Conservation (phyloP, 2,329 filamentous ascomycete species). For the Pseudocercospora cruenta region DNA sequence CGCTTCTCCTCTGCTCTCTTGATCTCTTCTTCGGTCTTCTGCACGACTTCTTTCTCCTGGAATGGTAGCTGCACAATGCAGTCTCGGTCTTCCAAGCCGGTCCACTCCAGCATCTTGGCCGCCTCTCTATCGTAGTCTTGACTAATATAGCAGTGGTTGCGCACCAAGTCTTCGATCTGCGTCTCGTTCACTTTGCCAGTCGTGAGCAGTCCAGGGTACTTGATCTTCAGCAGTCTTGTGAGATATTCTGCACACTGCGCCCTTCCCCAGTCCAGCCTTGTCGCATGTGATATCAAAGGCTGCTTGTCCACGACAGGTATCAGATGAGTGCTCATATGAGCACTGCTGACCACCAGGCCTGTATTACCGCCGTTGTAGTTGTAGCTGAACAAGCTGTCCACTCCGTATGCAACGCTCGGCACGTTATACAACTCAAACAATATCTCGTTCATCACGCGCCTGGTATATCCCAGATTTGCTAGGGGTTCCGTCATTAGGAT, state of each 20-base stretch:
- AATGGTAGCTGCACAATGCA: constrained; percentile 90
- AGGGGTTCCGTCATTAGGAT: constrained; percentile 96
- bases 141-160: constrained; percentile 87
- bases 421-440: constrained; percentile 94
- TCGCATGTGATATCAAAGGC: constrained; percentile 80
- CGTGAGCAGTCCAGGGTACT: constrained; percentile 81
- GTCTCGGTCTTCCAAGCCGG: constrained; percentile 85
- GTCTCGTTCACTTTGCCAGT: constrained; percentile 73
- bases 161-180: constrained; percentile 85
- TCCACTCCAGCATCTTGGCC: constrained; percentile 81
- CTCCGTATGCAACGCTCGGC: constrained; percentile 87
- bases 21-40: constrained; percentile 94
- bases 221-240: constrained; percentile 82
- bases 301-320: constrained; percentile 91
- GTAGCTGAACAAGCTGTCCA: constrained; percentile 97
- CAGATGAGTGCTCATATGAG: constrained; percentile 90
- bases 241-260: constrained; percentile 89
- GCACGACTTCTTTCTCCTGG: constrained; percentile 83
- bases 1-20: constrained; percentile 88
- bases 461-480: constrained; percentile 84
- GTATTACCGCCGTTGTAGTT: constrained; percentile 85
- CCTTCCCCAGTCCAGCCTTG: constrained; percentile 91
- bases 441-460: constrained; percentile 87
- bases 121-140: constrained; percentile 81
- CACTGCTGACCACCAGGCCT: constrained; percentile 87